Conservation (phyloP, 148 eudicot species). For the Rhododendron mucronatum region DNA sequence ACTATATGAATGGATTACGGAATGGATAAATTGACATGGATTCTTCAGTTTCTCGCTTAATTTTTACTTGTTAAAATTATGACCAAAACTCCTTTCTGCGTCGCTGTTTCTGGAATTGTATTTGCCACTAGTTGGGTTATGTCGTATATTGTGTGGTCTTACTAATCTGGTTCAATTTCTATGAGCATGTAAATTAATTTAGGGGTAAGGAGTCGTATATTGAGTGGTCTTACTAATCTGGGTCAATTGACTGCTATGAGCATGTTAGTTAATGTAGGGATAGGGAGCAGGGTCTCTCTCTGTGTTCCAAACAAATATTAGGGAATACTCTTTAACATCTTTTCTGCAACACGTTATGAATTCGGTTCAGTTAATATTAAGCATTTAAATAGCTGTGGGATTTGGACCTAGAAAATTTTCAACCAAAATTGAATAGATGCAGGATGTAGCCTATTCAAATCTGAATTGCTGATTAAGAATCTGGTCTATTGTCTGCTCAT, state of each 20-base stretch:
- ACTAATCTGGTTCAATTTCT: not conserved
- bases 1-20: not conserved
- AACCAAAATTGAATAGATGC: not conserved
- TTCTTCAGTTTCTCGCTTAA: not conserved
- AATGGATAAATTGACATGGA: not conserved
- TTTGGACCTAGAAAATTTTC: not conserved
- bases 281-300: not conserved
- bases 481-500: not conserved
- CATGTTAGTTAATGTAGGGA: not conserved
- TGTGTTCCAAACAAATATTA: not conserved
- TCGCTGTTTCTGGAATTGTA: not conserved
- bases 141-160: not conserved
- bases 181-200: not conserved
- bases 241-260: not conserved
- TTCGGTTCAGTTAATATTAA: not conserved
- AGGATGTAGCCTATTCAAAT: not conserved
- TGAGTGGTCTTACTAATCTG: not conserved
- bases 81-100: not conserved
- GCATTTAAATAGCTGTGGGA: not conserved
- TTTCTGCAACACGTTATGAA: not conserved
- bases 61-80: not conserved
- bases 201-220: not conserved
- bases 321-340: not conserved
- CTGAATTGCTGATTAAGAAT: not conserved
- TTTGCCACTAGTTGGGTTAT: not conserved